Evolutionary conservation across 2,329 filamentous ascomycete genomes (phyloP).

Genomic region (Fusarium oligoseptatum): DNA sequence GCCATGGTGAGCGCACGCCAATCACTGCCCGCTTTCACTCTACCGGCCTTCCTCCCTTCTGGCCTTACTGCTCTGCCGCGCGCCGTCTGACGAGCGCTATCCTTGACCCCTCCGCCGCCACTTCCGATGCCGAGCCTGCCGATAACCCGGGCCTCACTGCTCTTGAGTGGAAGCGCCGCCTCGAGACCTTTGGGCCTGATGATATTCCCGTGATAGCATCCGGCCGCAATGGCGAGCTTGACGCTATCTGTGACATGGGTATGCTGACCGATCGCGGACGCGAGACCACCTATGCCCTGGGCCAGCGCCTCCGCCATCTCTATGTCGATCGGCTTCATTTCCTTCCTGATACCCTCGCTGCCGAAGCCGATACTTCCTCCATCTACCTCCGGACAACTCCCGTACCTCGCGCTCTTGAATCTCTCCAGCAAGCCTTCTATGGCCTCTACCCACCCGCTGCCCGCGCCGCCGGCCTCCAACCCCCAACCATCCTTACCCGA

Average conservation of each 20-base stretch:
- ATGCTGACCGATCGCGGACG: slow-evolving; percentile 83
- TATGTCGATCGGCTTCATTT: slow-evolving; percentile 83
- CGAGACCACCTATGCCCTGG: slow-evolving; percentile 77
- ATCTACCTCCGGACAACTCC: slow-evolving; percentile 82
- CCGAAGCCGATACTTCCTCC: slow-evolving; percentile 65
- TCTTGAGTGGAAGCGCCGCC: slow-evolving; percentile 75
- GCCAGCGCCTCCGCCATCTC: slow-evolving; percentile 75
- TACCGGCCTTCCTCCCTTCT: slow-evolving; percentile 75
- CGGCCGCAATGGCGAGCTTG: slow-evolving; percentile 77
- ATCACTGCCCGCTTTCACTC: slow-evolving; percentile 91
- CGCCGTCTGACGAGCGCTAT: slow-evolving; percentile 73
- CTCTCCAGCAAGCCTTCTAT: slow-evolving; percentile 79
- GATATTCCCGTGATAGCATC: slow-evolving; percentile 78
- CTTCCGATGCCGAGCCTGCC: slow-evolving; percentile 46
- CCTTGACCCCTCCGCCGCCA: slow-evolving; percentile 57
- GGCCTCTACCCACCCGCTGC: slow-evolving; percentile 76
- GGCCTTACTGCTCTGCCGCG: slow-evolving; percentile 91
- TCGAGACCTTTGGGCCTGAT: slow-evolving; percentile 83
- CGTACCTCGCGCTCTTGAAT: slow-evolving; percentile 81
- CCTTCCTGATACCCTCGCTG: slow-evolving; percentile 71
- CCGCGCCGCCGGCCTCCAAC: slow-evolving; percentile 63
- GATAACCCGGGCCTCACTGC: slow-evolving; percentile 54
- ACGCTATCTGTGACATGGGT: slow-evolving; percentile 83
- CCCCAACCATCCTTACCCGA: slow-evolving; percentile 75
- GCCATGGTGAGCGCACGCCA: slow-evolving; percentile 85